Conservation (phyloP, 148 eudicot species). For the Limonium bicolor region DNA sequence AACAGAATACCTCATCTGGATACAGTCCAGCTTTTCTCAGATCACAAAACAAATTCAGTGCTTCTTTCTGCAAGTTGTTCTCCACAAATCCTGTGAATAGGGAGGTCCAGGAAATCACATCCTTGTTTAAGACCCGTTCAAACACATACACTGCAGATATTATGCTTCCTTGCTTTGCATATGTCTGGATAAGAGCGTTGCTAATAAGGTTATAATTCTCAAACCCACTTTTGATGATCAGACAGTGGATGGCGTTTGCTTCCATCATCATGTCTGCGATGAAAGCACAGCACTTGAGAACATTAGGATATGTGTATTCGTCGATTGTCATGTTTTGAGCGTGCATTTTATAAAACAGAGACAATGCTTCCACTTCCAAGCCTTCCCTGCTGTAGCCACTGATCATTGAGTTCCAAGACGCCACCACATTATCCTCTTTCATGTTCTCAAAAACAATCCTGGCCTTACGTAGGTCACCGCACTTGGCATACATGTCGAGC, state of each 20-base stretch:
- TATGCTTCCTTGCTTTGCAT: conserved; percentile 44
- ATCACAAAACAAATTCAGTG: conserved; percentile 30
- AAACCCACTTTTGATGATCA: conserved; percentile 55
- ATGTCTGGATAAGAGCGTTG: conserved; percentile 75
- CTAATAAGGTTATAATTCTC: conserved; percentile 32
- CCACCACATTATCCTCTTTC: conserved; percentile 25
- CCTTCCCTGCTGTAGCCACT: conserved; percentile 53
- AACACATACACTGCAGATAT: conserved; percentile 32
- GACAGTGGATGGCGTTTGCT: conserved; percentile 41
- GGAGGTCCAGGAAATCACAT: conserved; percentile 70
- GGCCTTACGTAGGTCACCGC: conserved; percentile 29
- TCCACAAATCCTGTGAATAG: conserved; percentile 43
- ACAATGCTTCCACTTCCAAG: conserved; percentile 34
- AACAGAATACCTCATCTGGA: conserved; percentile 32
- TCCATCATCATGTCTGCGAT: conserved; percentile 16
- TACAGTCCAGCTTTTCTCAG: conserved; percentile 41
- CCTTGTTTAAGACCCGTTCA: conserved; percentile 22
- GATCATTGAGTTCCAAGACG: conserved; percentile 72
- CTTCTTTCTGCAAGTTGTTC: conserved; percentile 36
- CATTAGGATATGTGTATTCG: conserved; percentile 54
- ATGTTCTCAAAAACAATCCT: conserved; percentile 27
- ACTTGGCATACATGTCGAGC: conserved; percentile 71
- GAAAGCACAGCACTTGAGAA: conserved; percentile 45
- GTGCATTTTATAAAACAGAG: conserved; percentile 45
- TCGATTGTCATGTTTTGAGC: conserved; percentile 35